Percentiles rank a stretch among this genome's conserved stretches.
These are phyloP conservation scores for Atalantia buxifolia DNA, from an alignment of 345 rosid species.

Conservation along the genomic window DNA sequence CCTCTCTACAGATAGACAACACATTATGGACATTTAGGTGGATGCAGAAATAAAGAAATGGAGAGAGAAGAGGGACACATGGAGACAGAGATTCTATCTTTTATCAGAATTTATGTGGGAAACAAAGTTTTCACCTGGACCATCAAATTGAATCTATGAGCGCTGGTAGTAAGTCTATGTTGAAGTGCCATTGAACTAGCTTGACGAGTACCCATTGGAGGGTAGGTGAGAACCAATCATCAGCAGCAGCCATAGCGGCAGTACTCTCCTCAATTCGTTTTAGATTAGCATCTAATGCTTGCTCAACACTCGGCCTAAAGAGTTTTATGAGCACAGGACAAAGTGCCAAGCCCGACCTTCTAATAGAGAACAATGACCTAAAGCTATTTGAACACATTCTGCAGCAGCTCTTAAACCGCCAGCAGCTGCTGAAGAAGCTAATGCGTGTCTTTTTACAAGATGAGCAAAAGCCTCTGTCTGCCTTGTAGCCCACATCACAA, in stretches of 20 bases:
- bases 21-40: background rate
- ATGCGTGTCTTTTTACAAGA: constrained; percentile 95
- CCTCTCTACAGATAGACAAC: background rate
- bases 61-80: background rate
- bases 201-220: constrained; percentile 65
- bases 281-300: constrained; percentile 91
- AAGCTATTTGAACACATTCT: constrained; percentile 98
- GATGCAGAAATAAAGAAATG: background rate
- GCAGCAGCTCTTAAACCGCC: constrained; percentile 99
- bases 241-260: constrained; percentile 99
- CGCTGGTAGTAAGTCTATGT: constrained; percentile 90
- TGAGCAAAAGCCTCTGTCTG: constrained; percentile 86
- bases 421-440: constrained; percentile 98
- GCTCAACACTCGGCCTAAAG: constrained; percentile 96
- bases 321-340: constrained; percentile 85
- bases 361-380: constrained; percentile 97
- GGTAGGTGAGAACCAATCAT: constrained; percentile 85
- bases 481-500: constrained; percentile 97
- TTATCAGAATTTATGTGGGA: background rate
- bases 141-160: constrained; percentile 96
- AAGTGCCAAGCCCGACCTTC: constrained; percentile 95
- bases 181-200: constrained; percentile 61
- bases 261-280: constrained; percentile 97
- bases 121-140: constrained; percentile 71
- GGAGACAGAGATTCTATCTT: background rate